Evolutionary conservation across 805 yeast species (phyloP), one percentile per base, ranked within the genome.

Genomic region (Ogataea minuta): DNA sequence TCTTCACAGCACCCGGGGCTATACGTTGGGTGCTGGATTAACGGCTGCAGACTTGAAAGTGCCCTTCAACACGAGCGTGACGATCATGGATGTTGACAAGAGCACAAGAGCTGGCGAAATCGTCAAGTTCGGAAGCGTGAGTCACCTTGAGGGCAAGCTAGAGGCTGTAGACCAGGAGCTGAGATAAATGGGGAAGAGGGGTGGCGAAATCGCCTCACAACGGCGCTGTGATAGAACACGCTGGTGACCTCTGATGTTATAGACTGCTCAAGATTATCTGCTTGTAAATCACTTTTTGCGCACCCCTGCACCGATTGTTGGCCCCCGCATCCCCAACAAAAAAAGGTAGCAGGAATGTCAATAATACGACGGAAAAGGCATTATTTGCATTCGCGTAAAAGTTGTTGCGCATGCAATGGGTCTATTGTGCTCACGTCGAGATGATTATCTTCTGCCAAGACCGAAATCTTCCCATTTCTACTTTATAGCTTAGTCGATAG

Each of bases 21-120:
- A 66, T 47, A 45, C 45, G 2, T 65, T 77, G 36, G 62, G 60
- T 4, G 59, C 63, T 3, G 65, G 63, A 1, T 60, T 76, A 35
- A 55, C 62, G 1, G 62, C 62, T 4, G 67, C 62, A 0, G 69
- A 66, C 34, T 60, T 77, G 50, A 63, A 62, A 47, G 81, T 81
- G 26, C 93, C 91, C 0, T 83, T 71, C 58, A 86, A 86, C 58
- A 84, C 95, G 1, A 81, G 90, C 4, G 71, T 86, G 6, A 78
- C 90, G 0, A 69, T 80, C 5, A 67, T 86, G 3, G 91, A 84
- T 54, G 67, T 77, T 16, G 59, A 71, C 28, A 72, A 67, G 38
- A 28, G 23, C 11, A 50, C 49, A 6, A 51, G 48, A 11, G 52
- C 60, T 6, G 84, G 79, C 16, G 55, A 57, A 0, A 77, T 82